Conservation (phyloP, 2,329 filamentous ascomycete species). For the Chaetomiaceae sp. region DNA sequence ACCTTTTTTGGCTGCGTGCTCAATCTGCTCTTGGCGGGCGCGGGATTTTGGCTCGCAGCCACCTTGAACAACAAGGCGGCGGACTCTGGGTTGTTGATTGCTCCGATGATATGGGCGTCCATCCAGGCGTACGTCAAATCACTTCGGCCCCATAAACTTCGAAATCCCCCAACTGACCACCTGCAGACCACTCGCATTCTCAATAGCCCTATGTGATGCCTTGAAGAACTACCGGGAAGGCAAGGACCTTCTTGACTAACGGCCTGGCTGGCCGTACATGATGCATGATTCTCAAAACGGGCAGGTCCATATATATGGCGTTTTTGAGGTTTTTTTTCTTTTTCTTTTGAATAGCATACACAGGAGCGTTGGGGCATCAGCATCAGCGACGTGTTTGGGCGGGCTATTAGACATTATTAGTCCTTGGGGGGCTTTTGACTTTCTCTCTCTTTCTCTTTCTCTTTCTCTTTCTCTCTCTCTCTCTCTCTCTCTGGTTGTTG, state of each 20-base stretch:
- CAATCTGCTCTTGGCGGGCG: slow-evolving; percentile 24
- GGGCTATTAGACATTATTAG: background rate
- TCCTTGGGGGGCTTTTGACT: too few relatives aligned
- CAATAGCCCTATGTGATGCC: slow-evolving; percentile 22
- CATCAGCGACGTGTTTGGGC: too few relatives aligned
- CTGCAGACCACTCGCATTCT: slow-evolving; percentile 18
- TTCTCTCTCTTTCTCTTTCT: background rate
- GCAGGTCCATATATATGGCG: background rate
- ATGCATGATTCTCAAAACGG: background rate
- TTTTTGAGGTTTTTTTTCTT: background rate
- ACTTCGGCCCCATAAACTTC: background rate
- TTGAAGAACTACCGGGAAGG: slow-evolving; percentile 26
- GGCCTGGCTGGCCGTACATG: too few relatives aligned
- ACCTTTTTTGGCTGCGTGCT: slow-evolving; percentile 25
- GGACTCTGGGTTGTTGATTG: slow-evolving; percentile 20
- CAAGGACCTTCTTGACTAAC: slow-evolving; percentile 24
- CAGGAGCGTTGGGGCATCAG: background rate
- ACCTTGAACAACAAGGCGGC: slow-evolving; percentile 16
- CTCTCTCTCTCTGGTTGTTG: too few relatives aligned
- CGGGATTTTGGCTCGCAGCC: slow-evolving; percentile 21
- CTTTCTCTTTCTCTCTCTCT: too few relatives aligned
- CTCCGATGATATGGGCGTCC: slow-evolving; percentile 20
- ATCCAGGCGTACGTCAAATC: slow-evolving; percentile 22
- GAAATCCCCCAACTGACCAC: slow-evolving; percentile 14
- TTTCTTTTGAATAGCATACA: background rate